phyloP scores from a whole-genome alignment of 768 basidiomycete genomes.

The Suillus tomentosus region DNA sequence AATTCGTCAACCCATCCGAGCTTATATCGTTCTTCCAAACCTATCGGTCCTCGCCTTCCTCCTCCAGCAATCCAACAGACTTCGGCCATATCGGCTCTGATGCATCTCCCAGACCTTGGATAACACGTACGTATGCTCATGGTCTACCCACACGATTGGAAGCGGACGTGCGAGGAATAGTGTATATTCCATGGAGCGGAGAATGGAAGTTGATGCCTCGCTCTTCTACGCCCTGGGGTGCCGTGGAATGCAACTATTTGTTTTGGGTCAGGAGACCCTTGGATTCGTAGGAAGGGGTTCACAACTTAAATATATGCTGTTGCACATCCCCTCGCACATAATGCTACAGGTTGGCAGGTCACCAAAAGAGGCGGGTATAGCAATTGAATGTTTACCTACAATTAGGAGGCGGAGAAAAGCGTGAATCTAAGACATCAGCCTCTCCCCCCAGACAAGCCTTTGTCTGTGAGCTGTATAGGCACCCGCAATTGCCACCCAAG shows the following conservation, averaged over 20 bases:
- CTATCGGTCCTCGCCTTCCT: slow-evolving; percentile 40
- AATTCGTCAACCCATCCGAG: slow-evolving; percentile 87
- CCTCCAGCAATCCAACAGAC: slow-evolving; percentile 1
- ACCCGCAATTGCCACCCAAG: slow-evolving; percentile 63
- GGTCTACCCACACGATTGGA: slow-evolving; percentile 60
- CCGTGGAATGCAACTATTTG: slow-evolving; percentile 72
- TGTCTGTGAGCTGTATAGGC: slow-evolving; percentile 75
- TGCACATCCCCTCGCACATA: neutral
- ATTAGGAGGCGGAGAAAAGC: neutral
- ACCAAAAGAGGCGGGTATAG: neutral
- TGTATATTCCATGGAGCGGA: slow-evolving; percentile 72
- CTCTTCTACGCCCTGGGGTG: slow-evolving; percentile 45
- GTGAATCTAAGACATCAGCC: slow-evolving; percentile 61
- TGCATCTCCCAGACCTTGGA: slow-evolving; percentile 51
- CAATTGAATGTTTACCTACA: neutral
- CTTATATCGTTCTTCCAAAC: slow-evolving; percentile 79
- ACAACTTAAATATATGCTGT: slow-evolving; percentile 18
- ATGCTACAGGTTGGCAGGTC: neutral
- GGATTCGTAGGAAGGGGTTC: slow-evolving; percentile 13
- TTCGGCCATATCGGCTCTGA: slow-evolving; percentile 4
- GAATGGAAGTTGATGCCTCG: slow-evolving; percentile 72
- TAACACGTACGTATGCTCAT: slow-evolving; percentile 49
- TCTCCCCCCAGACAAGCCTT: slow-evolving; percentile 78
- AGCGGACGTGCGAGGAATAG: slow-evolving; percentile 78
- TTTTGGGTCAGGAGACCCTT: slow-evolving; percentile 84